Conservation (phyloP, 495 filamentous ascomycete species). For the Aspergillus steynii region DNA sequence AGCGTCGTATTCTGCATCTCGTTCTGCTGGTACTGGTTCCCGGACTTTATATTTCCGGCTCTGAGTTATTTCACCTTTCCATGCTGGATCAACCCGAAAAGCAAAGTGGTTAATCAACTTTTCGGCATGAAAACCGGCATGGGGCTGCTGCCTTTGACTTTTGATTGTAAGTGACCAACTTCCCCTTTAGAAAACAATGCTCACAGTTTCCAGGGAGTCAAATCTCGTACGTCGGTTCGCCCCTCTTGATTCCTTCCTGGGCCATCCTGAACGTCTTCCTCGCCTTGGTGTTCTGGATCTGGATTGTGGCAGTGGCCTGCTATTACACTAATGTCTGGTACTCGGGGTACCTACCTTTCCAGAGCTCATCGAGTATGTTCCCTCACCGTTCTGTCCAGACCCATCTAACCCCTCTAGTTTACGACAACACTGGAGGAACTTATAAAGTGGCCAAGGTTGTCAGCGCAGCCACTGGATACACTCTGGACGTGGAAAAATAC, state of each 20-base stretch:
- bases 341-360: conserved; percentile 29
- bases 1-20: conserved; percentile 59
- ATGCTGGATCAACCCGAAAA: conserved; percentile 81
- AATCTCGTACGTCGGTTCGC: conserved; percentile 81
- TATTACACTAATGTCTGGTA: conserved; percentile 60
- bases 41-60: conserved; percentile 75
- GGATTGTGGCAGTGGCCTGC: conserved; percentile 60
- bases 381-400: background rate
- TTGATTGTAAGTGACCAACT: conserved; percentile 51
- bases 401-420: conserved; percentile 47
- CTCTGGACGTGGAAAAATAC: conserved; percentile 71
- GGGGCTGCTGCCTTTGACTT: conserved; percentile 77
- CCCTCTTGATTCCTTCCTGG: conserved; percentile 79
- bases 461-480: conserved; percentile 57
- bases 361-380: conserved; percentile 24
- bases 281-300: conserved; percentile 76
- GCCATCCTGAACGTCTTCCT: conserved; percentile 78
- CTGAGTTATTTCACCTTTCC: conserved; percentile 82
- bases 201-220: conserved; percentile 67
- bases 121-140: conserved; percentile 78
- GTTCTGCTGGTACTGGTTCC: conserved; percentile 74
- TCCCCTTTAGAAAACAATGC: conserved; percentile 40
- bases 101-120: conserved; percentile 73
- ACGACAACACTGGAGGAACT: conserved; percentile 74
- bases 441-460: conserved; percentile 78